Evolutionary conservation across 306 rosid species (phyloP).

Genomic region (Potentilla sterilis): DNA sequence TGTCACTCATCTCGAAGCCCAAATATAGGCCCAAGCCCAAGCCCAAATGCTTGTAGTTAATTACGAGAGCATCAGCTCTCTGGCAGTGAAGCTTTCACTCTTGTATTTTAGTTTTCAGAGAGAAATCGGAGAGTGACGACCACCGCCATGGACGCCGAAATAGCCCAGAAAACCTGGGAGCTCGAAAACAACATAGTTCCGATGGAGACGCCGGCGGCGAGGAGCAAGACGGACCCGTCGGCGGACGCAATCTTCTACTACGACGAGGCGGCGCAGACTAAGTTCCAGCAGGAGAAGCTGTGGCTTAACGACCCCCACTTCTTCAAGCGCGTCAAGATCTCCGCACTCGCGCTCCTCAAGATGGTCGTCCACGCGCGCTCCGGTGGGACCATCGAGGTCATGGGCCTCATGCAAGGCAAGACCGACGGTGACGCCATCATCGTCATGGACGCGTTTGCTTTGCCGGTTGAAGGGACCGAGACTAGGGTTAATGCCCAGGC

Average conservation of each 20-base stretch:
- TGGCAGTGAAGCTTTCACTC: not conserved
- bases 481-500: conserved; percentile 99
- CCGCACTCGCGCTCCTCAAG: conserved; percentile 93
- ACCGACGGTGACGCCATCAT: conserved; percentile 85
- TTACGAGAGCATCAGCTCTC: no score
- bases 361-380: conserved; percentile 99
- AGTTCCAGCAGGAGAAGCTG: conserved; percentile 82
- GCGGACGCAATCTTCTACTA: conserved; percentile 86
- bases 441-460: conserved; percentile 92
- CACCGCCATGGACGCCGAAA: conserved; percentile 45
- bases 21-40: no score
- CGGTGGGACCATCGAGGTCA: conserved; percentile 92
- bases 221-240: conserved; percentile 40
- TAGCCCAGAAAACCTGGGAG: conserved; percentile 94
- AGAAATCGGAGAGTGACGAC: not conserved
- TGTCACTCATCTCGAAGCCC: no score
- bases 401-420: conserved; percentile 99
- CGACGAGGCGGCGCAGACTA: conserved; percentile 69
- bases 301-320: conserved; percentile 85
- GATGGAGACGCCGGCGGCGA: conserved; percentile 55
- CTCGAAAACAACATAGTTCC: conserved; percentile 80
- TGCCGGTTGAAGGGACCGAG: conserved; percentile 97
- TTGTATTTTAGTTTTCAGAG: no score
- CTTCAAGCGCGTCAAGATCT: conserved; percentile 97
- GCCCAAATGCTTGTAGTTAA: no score